These are phyloP conservation scores for Russula sp. DNA, from an alignment of 768 basidiomycete species.

Conservation along the genomic window DNA sequence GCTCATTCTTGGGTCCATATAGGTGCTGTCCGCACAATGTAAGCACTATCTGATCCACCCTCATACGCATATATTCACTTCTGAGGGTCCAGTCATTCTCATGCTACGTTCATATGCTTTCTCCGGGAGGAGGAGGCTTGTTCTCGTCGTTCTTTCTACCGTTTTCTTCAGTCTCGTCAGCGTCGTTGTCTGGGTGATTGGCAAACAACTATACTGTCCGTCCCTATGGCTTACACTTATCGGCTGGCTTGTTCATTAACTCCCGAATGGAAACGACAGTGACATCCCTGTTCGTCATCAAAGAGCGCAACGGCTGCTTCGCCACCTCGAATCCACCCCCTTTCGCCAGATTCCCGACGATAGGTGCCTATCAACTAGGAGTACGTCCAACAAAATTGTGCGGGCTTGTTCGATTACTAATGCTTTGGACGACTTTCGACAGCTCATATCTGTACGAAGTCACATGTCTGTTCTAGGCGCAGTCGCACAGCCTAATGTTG, in stretches of 20 bases:
- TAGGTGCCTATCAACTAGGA: slow-evolving; percentile 19
- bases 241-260: neutral
- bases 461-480: neutral
- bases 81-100: slow-evolving; percentile 9
- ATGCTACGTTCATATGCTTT: slow-evolving; percentile 23
- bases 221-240: neutral
- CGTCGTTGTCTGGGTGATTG: slow-evolving; percentile 8
- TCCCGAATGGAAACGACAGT: slow-evolving; percentile 6
- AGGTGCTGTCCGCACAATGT: slow-evolving; percentile 18
- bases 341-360: too few species aligned
- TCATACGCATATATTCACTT: neutral
- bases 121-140: neutral
- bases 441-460: slow-evolving; percentile 13
- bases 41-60: neutral
- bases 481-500: neutral
- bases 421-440: neutral
- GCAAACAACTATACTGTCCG: slow-evolving; percentile 5
- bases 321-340: slow-evolving; percentile 5
- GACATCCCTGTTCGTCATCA: slow-evolving; percentile 1
- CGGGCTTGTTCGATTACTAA: neutral
- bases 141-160: slow-evolving; percentile 8
- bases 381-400: slow-evolving; percentile 5
- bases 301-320: slow-evolving; percentile 8
- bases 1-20: neutral
- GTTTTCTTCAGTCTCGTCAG: slow-evolving; percentile 3